These are phyloP conservation scores for Lodderomyces orthopsilosis DNA, from an alignment of 1,139 yeast genomes.

Conservation along the genomic window DNA sequence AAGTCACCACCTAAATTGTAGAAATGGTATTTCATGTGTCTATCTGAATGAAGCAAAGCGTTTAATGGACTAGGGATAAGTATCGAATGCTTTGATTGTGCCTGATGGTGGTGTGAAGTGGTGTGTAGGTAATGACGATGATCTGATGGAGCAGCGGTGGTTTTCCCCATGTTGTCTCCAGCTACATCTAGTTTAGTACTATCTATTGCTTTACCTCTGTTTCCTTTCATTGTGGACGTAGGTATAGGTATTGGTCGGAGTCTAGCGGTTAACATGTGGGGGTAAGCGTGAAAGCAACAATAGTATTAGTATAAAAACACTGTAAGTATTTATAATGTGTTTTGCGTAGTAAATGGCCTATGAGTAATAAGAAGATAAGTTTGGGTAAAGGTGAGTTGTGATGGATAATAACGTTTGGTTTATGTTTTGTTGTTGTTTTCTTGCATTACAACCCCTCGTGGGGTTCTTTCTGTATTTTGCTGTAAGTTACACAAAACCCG, in stretches of 20 bases:
- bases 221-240: neutral
- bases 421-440: neutral
- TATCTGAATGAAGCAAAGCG: conserved; percentile 14
- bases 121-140: neutral
- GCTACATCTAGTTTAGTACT: neutral
- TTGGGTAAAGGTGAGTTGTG: neutral
- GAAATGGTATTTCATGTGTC: conserved; percentile 25
- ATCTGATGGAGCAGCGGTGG: neutral
- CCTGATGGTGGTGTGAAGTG: neutral
- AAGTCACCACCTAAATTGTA: conserved; percentile 37
- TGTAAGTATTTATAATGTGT: too few species aligned
- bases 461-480: neutral
- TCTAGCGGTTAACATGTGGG: neutral
- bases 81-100: conserved; percentile 10
- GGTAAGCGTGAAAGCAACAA: neutral
- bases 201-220: neutral
- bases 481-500: neutral
- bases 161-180: neutral
- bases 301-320: too few species aligned
- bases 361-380: too few species aligned
- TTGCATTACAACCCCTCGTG: too few species aligned
- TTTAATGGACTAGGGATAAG: conserved; percentile 15
- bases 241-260: conserved; percentile 2
- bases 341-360: too few species aligned
- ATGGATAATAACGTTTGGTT: neutral